A percentile compares a stretch with the other conserved stretches of the same genome.
phyloP scores from a whole-genome alignment of 495 filamentous ascomycete species.

The Podospora fimiseda region DNA sequence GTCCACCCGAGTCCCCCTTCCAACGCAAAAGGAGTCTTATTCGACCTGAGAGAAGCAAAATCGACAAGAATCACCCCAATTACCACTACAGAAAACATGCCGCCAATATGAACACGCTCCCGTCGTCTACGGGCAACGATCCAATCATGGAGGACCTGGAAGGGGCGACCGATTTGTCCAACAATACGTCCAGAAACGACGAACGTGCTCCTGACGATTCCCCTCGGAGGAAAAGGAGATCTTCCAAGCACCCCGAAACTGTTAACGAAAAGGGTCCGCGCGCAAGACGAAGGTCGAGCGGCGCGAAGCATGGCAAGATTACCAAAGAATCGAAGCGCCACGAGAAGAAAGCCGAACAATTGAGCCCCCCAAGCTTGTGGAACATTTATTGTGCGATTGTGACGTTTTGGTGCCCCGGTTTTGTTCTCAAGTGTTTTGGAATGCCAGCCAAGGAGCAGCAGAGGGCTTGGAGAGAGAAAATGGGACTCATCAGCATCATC shows the following conservation, averaged over 20 bases:
- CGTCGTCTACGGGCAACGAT: constrained; percentile 88
- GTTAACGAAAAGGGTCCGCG: constrained; percentile 36
- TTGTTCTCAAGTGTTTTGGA: constrained; percentile 75
- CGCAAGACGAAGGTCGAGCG: constrained; percentile 25
- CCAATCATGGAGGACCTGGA: constrained; percentile 68
- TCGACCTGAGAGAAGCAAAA: constrained; percentile 76
- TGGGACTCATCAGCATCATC: constrained; percentile 93
- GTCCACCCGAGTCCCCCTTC: constrained; percentile 33
- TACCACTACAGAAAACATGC: constrained; percentile 92
- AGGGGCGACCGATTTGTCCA: constrained; percentile 39
- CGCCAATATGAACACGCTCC: constrained; percentile 77
- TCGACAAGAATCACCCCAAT: constrained; percentile 80
- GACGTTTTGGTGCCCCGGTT: constrained; percentile 92
- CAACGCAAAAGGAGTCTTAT: constrained; percentile 77
- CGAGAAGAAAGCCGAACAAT: constrained; percentile 50
- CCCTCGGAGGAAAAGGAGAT: constrained; percentile 26
- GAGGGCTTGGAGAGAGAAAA: constrained; percentile 97
- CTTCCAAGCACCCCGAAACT: constrained; percentile 14
- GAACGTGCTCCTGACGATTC: constrained; percentile 35
- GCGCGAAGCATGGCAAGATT: constrained; percentile 37
- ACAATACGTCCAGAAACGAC: constrained; percentile 31
- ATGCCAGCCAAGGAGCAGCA: constrained; percentile 84
- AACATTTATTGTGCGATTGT: constrained; percentile 88
- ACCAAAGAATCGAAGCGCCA: constrained; percentile 54
- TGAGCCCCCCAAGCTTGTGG: constrained; percentile 85